Evolutionary conservation across 2,329 filamentous ascomycete genomes (phyloP).

Genomic region (Colletotrichum magnum): DNA sequence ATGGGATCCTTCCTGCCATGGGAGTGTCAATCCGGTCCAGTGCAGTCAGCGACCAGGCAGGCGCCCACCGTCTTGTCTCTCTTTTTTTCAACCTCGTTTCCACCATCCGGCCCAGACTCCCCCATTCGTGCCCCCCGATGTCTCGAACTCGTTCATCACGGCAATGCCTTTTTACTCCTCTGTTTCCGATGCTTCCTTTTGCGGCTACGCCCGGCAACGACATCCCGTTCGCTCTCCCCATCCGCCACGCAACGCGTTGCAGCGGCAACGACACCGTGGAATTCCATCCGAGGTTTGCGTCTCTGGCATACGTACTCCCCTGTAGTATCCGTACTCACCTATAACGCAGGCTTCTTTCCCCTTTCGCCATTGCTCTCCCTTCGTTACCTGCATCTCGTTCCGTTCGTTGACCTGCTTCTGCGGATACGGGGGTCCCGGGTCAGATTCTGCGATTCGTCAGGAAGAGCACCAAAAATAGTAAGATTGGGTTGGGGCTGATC

Average conservation of each 20-base stretch:
- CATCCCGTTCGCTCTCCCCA: slow-evolving; percentile 13
- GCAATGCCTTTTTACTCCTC: slow-evolving; percentile 12
- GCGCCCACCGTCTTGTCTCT: too few relatives aligned
- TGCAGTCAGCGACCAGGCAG: too few relatives aligned
- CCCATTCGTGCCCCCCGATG: slow-evolving; percentile 20
- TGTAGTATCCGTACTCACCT: not conserved
- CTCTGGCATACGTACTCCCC: not conserved
- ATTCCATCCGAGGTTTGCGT: slow-evolving; percentile 27
- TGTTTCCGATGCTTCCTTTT: slow-evolving; percentile 14
- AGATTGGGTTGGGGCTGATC: slow-evolving; percentile 41
- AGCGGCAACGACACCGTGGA: slow-evolving; percentile 2
- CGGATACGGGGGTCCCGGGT: slow-evolving; percentile 22
- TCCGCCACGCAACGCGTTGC: slow-evolving; percentile 20
- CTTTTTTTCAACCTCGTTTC: slow-evolving; percentile 10
- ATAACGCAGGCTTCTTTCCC: not conserved
- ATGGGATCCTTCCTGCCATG: too few relatives aligned
- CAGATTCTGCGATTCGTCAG: slow-evolving; percentile 24
- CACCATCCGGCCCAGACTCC: slow-evolving; percentile 24
- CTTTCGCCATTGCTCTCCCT: not conserved
- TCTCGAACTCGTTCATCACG: slow-evolving; percentile 25
- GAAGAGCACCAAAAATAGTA: slow-evolving; percentile 40
- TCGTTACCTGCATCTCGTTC: slow-evolving; percentile 9
- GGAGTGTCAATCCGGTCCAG: too few relatives aligned
- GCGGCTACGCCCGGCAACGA: slow-evolving; percentile 10
- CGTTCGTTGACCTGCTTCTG: slow-evolving; percentile 3